phyloP scores from a whole-genome alignment of 2,329 filamentous ascomycete genomes.

The Trichoderma guizhouense region DNA sequence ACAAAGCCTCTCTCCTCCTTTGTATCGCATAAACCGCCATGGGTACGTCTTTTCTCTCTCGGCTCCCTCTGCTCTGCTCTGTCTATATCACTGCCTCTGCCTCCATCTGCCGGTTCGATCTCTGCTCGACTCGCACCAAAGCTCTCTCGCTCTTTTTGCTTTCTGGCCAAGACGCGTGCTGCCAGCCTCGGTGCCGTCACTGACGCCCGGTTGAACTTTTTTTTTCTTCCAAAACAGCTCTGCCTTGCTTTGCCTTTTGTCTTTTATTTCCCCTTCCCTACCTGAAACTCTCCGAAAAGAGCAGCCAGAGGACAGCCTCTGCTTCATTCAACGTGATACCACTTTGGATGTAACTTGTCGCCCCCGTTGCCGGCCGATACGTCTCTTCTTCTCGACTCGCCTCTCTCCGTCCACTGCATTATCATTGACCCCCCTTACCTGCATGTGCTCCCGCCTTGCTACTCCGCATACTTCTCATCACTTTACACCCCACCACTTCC shows the following conservation, averaged over 20 bases:
- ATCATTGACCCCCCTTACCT: conserved; percentile 39
- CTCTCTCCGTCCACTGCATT: conserved; percentile 33
- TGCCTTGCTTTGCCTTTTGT: background rate
- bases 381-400: conserved; percentile 30
- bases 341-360: conserved; percentile 34
- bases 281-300: background rate
- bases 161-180: conserved; percentile 10
- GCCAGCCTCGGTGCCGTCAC: conserved; percentile 4
- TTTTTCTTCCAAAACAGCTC: background rate
- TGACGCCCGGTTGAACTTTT: background rate
- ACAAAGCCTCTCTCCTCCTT: conserved; percentile 21
- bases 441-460: conserved; percentile 46
- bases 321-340: conserved; percentile 35
- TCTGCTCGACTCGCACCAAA: background rate
- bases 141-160: background rate
- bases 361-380: conserved; percentile 30
- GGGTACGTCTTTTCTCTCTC: conserved; percentile 22
- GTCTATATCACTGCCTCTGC: conserved; percentile 9
- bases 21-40: conserved; percentile 25
- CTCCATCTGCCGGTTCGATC: background rate
- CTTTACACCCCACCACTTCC: conserved; percentile 37
- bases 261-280: background rate
- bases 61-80: conserved; percentile 8
- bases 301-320: background rate
- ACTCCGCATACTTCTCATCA: conserved; percentile 38